Base-by-base conservation (phyloP, 2,329 filamentous ascomycete species). In the Talaromyces sp. region DNA sequence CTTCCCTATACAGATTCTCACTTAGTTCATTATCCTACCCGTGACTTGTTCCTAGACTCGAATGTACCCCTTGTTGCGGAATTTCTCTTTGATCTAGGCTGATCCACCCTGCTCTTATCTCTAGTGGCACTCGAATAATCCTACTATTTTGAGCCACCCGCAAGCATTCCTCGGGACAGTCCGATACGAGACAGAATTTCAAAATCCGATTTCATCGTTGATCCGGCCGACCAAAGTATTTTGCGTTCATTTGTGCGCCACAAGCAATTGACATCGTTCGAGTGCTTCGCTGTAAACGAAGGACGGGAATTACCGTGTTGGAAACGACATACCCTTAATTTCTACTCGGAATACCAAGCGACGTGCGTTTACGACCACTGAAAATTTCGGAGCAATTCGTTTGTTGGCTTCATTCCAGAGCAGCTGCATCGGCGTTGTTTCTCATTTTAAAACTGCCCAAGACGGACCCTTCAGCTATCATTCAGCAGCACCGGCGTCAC, bases 391-490 rank as follows among this genome's bases (percentile, higher is more conserved):
- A 72, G 43, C 57, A 47, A 19, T 37, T 45, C 10, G 62, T 52
- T 50, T 39, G 72, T 70, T 74, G 74, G 74, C 71, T 72, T 72
- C 72, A 73, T 72, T 70, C 71, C 60, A 67, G 64, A 64, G 64
- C 65, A 64, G 60, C 64, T 61, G 58, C 41, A 31, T 35, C 58
- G 59, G 48, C 62, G 62, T 72, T 68, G 72, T 72, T 72, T 69
- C 73, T 71, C 70, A 70, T 70, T 68, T 70, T 67, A 66, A 71
- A 67, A 69, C 71, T 78, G 78, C 83, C 84, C 84, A 86, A 77
- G 76, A 86, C 85, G 83, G 83, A 82, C 80, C 78, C 79, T 74
- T 78, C 77, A 76, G 35, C 54, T 54, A 52, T 19, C 35, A 75
- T 73, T 69, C 71, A 75, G 33, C 52, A 56, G 67, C 73, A 71